Evolutionary conservation across 148 eudicot genomes (phyloP), one percentile per base, ranked within the genome.

Genomic region (Arbutus unedo): DNA sequence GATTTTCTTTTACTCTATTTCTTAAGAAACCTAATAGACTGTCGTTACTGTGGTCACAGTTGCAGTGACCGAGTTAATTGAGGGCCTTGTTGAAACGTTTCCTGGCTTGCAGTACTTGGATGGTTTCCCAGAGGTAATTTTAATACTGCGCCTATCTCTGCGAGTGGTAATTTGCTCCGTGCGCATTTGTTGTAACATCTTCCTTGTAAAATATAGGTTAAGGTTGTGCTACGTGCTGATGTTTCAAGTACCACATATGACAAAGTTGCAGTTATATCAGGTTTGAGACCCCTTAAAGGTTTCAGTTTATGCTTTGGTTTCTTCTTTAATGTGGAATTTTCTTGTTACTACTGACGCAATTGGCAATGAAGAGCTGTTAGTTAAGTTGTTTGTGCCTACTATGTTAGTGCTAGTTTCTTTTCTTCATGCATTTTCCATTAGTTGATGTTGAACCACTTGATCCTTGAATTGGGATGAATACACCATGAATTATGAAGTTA

Each of bases 141-240:
- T 16, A 18, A 47, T 38, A 68, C 76, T 54, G 48, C 0, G n/a
- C 5, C 48, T 31, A 19, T 51, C 47, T 81, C 47, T 81, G 57
- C 3, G 53, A 60, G 3, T 43, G 44, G 70, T 62, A 55, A 76
- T 56, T 60, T 50, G 55, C 50, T 41, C 73, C 66, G 43, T 55
- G 74, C 18, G 49, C 47, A 23, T 44, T 81, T 6, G 43, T 68
- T 18, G 77, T 85, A 73, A 87, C 51, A 53, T 45, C 23, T 78
- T 43, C 76, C 76, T 78, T 15, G 47, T 83, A 5, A 50, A 62
- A 45, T 84, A 78, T 60, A 95, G 98, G 95, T 94, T 23, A 96
- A 96, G 91, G 99, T 96, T 88, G 98, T 96, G 59, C 82, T 96
- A 79, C 95, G 98, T 74, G 98, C 99, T 88, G 99, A 96, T 90